Conservation (phyloP, 2,329 filamentous ascomycete species). For the Fusarium coicis region DNA sequence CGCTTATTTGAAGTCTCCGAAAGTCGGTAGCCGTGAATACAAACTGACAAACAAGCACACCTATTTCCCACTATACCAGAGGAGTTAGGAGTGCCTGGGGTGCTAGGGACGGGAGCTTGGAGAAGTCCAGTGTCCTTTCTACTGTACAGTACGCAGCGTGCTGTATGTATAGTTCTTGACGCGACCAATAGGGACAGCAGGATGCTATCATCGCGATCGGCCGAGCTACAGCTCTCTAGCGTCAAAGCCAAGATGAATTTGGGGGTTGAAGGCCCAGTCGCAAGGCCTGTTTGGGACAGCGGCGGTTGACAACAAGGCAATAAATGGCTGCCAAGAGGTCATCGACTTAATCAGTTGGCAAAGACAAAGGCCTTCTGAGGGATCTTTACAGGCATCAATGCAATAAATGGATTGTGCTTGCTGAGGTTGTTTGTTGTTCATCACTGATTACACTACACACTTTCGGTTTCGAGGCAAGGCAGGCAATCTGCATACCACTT, state of each 20-base stretch:
- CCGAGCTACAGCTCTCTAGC: slow-evolving; percentile 40
- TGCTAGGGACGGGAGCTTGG: not conserved
- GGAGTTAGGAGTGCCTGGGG: not conserved
- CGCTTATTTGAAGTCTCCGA: not conserved
- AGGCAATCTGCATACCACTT: not conserved
- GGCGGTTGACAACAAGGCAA: not conserved
- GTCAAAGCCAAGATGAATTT: slow-evolving; percentile 40
- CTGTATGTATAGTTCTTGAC: not conserved
- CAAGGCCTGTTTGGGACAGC: not conserved
- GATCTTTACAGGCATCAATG: not conserved
- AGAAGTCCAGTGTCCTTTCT: not conserved
- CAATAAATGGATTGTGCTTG: not conserved
- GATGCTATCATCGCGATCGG: slow-evolving; percentile 34
- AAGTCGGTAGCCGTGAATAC: not conserved
- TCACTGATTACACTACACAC: not conserved
- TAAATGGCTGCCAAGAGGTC: slow-evolving; percentile 28
- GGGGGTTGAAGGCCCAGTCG: slow-evolving; percentile 19
- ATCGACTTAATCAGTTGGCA: not conserved
- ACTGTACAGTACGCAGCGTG: not conserved
- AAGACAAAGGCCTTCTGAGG: not conserved
- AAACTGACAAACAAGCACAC: not conserved
- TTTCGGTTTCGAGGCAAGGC: not conserved
- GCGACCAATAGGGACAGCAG: slow-evolving; percentile 9
- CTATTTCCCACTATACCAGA: not conserved
- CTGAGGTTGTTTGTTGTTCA: not conserved